Base-by-base conservation (phyloP, 768 basidiomycete genomes). In the Tephrocybe rancida region DNA sequence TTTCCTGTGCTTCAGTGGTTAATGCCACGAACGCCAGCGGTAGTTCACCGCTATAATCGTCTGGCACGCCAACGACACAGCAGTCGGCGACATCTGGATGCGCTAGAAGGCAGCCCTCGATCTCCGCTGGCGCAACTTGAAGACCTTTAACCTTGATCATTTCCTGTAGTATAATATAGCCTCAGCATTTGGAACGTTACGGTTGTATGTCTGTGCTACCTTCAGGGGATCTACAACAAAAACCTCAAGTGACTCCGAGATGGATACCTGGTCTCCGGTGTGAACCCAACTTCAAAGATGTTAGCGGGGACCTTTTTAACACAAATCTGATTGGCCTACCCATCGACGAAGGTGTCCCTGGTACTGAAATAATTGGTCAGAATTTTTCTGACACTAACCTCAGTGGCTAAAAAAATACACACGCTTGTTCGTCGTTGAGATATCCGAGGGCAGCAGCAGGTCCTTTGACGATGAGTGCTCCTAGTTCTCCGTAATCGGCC, bases 111-210 rank as follows among this genome's bases (percentile, higher is more conserved):
- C 70, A 70, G 18, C 71, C 86, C 62, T 88, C 86, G 11, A 87
- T 69, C 52, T 87, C 86, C 2, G 87, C 71, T 2, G 73, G 73
- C 5, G 73, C 69, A 11, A 75, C 73, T 54, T 88, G 87, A 56
- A 82, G 82, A 4, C 86, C 88, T 52, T 69, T 76, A 29, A 85
- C 83, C 66, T 89, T 88, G 63, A 88, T 70, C 25, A 87, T 75
- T 68, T 87, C 86, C 83, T 85, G 47, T 26, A 19, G 29, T n/a
- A n/a, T n/a, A 14, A 39, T 22, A 51, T 27, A 27, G n/a, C 7
- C 21, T 52, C 24, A 56, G 35, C 42, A 32, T 24, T 7, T 1
- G 13, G 26, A 32, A 27, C 21, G 19, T 25, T 19, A 21, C 26
- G 2, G 3, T 13, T 2, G 19, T 13, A 22, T 11, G 21, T 8